Percentiles rank a stretch among this genome's conserved stretches.
Conservation (phyloP, 2,329 filamentous ascomycete genomes). For the Penicillium sp. region DNA sequence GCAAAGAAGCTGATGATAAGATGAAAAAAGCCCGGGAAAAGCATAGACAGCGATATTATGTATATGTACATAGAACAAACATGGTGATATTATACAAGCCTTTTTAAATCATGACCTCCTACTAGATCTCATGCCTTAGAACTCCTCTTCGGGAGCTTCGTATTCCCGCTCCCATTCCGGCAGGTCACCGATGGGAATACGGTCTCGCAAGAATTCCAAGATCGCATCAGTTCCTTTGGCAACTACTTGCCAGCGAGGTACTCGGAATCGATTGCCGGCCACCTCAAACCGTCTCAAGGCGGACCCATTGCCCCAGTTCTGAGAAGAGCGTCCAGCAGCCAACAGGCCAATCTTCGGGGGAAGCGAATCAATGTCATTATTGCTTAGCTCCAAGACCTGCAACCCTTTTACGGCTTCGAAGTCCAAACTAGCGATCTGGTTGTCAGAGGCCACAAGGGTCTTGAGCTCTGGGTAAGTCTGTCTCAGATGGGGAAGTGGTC, state of each 20-base stretch:
- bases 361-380: constrained; percentile 81
- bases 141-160: constrained; percentile 16
- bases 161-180: constrained; percentile 38
- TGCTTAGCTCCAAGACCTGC: constrained; percentile 72
- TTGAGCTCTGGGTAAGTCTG: constrained; percentile 67
- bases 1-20: constrained; percentile 6
- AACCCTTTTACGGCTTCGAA: constrained; percentile 73
- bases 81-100: constrained; percentile 18
- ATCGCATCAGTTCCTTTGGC: constrained; percentile 85
- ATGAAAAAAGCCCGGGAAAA: constrained; percentile 11
- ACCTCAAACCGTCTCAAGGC: constrained; percentile 70
- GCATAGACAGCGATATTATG: constrained; percentile 9
- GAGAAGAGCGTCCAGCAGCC: constrained; percentile 53
- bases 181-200: constrained; percentile 59
- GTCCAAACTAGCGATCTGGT: constrained; percentile 71
- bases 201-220: constrained; percentile 74
- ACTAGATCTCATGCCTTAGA: not conserved
- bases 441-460: constrained; percentile 73
- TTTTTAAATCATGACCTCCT: not conserved
- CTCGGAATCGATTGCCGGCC: constrained; percentile 80
- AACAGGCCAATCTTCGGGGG: constrained; percentile 79
- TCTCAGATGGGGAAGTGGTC: constrained; percentile 64
- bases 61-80: constrained; percentile 21
- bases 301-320: constrained; percentile 44
- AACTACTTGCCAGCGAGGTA: constrained; percentile 79